Evolutionary conservation across 1,139 yeast genomes (phyloP).

Genomic region (Pichia inconspicua): DNA sequence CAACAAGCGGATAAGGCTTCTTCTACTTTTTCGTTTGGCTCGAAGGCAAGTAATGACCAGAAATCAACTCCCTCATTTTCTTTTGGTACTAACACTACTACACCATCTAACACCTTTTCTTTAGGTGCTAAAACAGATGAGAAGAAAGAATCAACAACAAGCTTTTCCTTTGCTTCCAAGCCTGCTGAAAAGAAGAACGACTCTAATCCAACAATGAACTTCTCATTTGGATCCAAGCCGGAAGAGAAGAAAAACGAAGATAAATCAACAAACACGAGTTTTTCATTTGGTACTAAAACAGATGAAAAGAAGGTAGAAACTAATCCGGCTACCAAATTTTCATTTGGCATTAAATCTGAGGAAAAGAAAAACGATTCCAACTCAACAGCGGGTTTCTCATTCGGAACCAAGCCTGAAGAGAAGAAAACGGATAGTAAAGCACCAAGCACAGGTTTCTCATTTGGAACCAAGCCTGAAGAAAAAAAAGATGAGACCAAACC

Average conservation of each 20-base stretch:
- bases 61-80: conserved; percentile 19
- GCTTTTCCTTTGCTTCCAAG: conserved; percentile 8
- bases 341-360: conserved; percentile 16
- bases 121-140: conserved; percentile 7
- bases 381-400: conserved; percentile 17
- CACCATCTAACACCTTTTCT: conserved; percentile 17
- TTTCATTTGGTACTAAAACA: conserved; percentile 22
- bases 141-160: conserved; percentile 1
- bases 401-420: conserved; percentile 17
- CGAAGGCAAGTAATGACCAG: conserved; percentile 1
- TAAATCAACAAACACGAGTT: conserved; percentile 13
- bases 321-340: conserved; percentile 9
- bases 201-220: conserved; percentile 11
- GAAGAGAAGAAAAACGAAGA: conserved; percentile 1
- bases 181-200: conserved; percentile 1
- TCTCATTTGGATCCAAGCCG: conserved; percentile 11
- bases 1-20: neutral
- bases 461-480: conserved; percentile 23
- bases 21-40: neutral
- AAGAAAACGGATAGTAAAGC: conserved; percentile 3
- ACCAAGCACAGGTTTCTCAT: conserved; percentile 23
- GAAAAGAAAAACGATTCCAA: conserved; percentile 19
- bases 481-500: conserved; percentile 14
- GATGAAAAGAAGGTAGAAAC: conserved; percentile 19
- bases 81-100: conserved; percentile 13